A percentile compares a stretch with the other conserved stretches of the same genome.
phyloP scores from a whole-genome alignment of 306 rosid species.

The Pterocarpus santalinus region DNA sequence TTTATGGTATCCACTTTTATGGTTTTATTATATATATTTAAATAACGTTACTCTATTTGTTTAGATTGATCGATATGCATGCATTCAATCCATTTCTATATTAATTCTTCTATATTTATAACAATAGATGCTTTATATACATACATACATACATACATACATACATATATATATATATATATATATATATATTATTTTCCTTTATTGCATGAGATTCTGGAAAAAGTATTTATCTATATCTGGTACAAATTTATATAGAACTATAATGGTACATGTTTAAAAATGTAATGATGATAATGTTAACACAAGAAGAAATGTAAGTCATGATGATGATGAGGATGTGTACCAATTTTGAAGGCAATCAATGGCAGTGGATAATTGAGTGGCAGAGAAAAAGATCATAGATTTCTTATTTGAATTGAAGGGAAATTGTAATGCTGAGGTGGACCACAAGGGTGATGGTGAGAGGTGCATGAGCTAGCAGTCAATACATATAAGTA shows the following conservation, averaged over 20 bases:
- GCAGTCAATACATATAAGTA: constrained; percentile 1
- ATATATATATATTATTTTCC: not conserved
- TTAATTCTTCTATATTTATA: too few species aligned
- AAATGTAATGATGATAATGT: constrained; percentile 38
- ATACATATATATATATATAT: too few species aligned
- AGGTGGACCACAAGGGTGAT: constrained; percentile 55
- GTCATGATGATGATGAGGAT: constrained; percentile 47
- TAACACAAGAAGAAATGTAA: constrained; percentile 19
- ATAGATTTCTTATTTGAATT: constrained; percentile 47
- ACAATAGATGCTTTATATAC: too few species aligned
- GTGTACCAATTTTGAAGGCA: constrained; percentile 54
- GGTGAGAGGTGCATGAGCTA: constrained; percentile 42
- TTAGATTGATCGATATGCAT: too few species aligned
- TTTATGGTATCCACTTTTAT: too few species aligned
- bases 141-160: too few species aligned
- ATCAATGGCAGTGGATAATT: constrained; percentile 57
- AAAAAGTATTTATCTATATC: not conserved
- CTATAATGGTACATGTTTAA: constrained; percentile 48
- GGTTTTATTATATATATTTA: too few species aligned
- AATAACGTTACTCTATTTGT: too few species aligned
- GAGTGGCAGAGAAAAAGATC: constrained; percentile 52
- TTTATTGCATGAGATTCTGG: constrained; percentile 29
- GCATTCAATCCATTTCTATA: too few species aligned
- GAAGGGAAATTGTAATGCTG: constrained; percentile 42
- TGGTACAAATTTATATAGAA: constrained; percentile 47